Conservation (phyloP, 1,139 yeast genomes). For the Pneumocystis murina region DNA sequence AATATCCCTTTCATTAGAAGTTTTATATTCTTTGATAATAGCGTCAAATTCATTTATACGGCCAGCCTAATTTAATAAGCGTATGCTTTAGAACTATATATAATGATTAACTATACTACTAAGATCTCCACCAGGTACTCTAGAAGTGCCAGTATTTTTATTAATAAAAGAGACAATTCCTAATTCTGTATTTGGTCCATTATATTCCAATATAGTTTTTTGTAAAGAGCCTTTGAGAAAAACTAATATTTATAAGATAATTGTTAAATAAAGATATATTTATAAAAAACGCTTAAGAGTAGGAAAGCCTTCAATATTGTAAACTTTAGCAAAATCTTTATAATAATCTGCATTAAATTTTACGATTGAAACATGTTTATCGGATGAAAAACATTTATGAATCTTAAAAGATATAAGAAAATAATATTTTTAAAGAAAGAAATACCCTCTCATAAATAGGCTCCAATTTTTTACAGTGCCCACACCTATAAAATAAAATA, state of each 20-base stretch:
- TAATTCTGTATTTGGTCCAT: slow-evolving; percentile 32
- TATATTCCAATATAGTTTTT: slow-evolving; percentile 26
- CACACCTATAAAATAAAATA: slow-evolving; percentile 70
- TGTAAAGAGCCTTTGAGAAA: slow-evolving; percentile 30
- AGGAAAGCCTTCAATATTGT: slow-evolving; percentile 50
- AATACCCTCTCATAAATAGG: slow-evolving; percentile 53
- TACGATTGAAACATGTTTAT: slow-evolving; percentile 11
- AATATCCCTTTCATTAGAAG: slow-evolving; percentile 16
- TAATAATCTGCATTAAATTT: slow-evolving; percentile 57
- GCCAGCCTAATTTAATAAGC: slow-evolving; percentile 35
- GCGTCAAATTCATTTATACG: slow-evolving; percentile 32
- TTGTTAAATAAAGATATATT: slow-evolving; percentile 10
- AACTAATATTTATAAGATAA: slow-evolving; percentile 38
- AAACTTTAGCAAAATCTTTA: slow-evolving; percentile 39
- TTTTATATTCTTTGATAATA: slow-evolving; percentile 7
- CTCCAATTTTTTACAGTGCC: slow-evolving; percentile 54
- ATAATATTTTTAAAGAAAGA: slow-evolving; percentile 26
- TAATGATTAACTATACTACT: slow-evolving; percentile 9
- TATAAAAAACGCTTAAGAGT: slow-evolving; percentile 37
- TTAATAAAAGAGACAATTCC: slow-evolving; percentile 39
- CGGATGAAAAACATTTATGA: background rate
- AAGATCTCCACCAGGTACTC: slow-evolving; percentile 42
- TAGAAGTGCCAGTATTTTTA: slow-evolving; percentile 34
- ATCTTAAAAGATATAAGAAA: background rate
- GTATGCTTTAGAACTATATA: background rate